These are phyloP conservation scores for Coemansia sp. DNA, from an alignment of 192 early-diverging fungal genomes.

Conservation along the genomic window DNA sequence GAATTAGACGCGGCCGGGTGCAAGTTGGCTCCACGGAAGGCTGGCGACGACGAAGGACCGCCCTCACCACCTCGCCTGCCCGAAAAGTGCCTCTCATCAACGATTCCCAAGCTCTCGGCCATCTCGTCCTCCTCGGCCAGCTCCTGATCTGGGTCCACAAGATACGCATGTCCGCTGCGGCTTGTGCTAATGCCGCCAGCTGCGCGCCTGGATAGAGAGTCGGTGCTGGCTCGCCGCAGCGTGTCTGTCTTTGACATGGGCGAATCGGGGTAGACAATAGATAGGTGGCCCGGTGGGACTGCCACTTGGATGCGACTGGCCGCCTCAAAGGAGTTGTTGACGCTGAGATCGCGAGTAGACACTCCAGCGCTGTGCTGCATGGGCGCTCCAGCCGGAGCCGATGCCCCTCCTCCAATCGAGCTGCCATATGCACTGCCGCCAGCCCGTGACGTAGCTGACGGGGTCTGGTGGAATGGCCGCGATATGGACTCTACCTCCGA, in stretches of 20 bases:
- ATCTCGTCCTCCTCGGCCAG: conserved; percentile 4
- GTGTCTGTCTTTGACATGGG: conserved; percentile 53
- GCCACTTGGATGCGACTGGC: conserved; percentile 36
- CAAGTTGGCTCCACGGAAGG: conserved; percentile 18
- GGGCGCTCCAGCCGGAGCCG: conserved; percentile 2
- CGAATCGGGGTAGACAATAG: conserved; percentile 53
- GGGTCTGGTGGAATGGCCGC: background rate
- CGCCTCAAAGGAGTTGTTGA: background rate
- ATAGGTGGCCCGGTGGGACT: conserved; percentile 46
- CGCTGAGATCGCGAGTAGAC: conserved; percentile 2
- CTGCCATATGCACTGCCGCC: conserved; percentile 3
- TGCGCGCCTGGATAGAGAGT: conserved; percentile 27
- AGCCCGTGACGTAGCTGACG: background rate
- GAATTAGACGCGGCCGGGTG: conserved; percentile 40
- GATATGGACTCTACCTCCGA: background rate
- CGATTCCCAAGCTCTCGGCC: background rate
- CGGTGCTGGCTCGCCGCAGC: conserved; percentile 30
- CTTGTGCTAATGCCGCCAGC: conserved; percentile 5
- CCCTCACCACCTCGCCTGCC: background rate
- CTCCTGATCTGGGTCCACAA: conserved; percentile 42
- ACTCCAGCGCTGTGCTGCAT: conserved; percentile 2
- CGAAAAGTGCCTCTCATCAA: background rate
- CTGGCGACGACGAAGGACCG: background rate
- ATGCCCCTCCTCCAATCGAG: background rate
- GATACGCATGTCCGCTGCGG: conserved; percentile 34